phyloP scores from a whole-genome alignment of 352 stramenopile genomes.

The Phytophthora boehmeriae region DNA sequence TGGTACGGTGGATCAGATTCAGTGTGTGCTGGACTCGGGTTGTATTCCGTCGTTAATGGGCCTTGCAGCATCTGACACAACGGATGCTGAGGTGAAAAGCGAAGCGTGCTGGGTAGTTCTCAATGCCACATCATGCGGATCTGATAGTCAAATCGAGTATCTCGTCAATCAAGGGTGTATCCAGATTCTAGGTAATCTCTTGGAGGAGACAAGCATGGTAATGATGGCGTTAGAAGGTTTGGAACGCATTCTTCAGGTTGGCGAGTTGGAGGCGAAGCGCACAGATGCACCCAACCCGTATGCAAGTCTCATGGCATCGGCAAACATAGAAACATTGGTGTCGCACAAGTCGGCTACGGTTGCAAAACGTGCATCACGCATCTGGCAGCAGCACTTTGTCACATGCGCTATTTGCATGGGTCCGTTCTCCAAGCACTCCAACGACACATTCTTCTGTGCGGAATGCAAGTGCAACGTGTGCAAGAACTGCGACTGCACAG shows the following conservation, averaged over 20 bases:
- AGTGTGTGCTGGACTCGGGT: conserved; percentile 96
- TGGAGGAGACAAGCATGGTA: conserved; percentile 97
- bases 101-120: conserved; percentile 99
- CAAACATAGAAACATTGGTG: conserved; percentile 94
- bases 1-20: conserved; percentile 97
- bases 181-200: conserved; percentile 89
- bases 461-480: conserved; percentile 99
- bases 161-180: conserved; percentile 89
- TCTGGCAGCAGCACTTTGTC: conserved; percentile 98
- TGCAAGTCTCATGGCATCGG: conserved; percentile 87
- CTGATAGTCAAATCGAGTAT: conserved; percentile 94
- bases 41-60: conserved; percentile 95
- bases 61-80: conserved; percentile 91
- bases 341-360: conserved; percentile 95
- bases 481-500: conserved; percentile 95
- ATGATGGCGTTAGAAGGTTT: conserved; percentile 99
- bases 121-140: conserved; percentile 98
- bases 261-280: conserved; percentile 89
- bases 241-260: conserved; percentile 96
- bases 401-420: conserved; percentile 96
- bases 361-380: conserved; percentile 95
- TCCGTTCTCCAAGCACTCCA: conserved; percentile 95
- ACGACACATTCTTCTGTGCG: conserved; percentile 95
- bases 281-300: conserved; percentile 89
- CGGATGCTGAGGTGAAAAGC: conserved; percentile 96